Base-by-base conservation (phyloP, 192 early-diverging fungal genomes). In the Podila epigama region DNA sequence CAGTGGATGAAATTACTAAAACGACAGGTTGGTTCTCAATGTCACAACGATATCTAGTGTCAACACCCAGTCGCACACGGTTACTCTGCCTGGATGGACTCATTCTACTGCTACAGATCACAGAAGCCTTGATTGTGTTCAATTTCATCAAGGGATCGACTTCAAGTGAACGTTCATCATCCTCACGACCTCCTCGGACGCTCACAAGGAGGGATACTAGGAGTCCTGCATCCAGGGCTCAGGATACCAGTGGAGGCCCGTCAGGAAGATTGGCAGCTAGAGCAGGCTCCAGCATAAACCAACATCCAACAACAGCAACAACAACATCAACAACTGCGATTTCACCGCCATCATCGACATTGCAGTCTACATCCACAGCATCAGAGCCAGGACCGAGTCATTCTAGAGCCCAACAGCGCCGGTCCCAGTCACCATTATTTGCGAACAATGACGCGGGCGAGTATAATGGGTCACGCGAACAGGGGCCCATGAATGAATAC, bases 61-160 rank as follows among this genome's bases (percentile, higher is more conserved):
- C 73, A 28, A 32, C 60, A 6, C 73, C 73, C 53, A 77, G 73
- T 55, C 65, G 55, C 12, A 31, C 60, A 41, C 52, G 54, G 33
- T 29, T 68, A n/a, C 37, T 68, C 31, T 68, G 59, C 41, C 36
- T 77, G 27, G 73, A 77, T 64, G 18, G 20, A 6, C 4, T 68
- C 2, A 77, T 68, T 48, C 2, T 50, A 6, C 0, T 58, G 4
- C 52, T 77, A 8, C 73, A 77, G 57, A 53, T 77, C 54, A 53
- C 60, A 2, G 40, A 59, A 29, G 73, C 73, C 0, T 55, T 77
- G 25, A 34, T 77, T 18, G 53, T 68, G 0, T 77, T 68, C n/a
- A 39, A 53, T 9, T 2, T 68, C 31, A 22, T 63, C 18, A 77
- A 77, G 57, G 34, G 15, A 35, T 39, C 50, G 12, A 12, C 15